Conservation (phyloP, 2,329 filamentous ascomycete species). For the Triangularia setosa region DNA sequence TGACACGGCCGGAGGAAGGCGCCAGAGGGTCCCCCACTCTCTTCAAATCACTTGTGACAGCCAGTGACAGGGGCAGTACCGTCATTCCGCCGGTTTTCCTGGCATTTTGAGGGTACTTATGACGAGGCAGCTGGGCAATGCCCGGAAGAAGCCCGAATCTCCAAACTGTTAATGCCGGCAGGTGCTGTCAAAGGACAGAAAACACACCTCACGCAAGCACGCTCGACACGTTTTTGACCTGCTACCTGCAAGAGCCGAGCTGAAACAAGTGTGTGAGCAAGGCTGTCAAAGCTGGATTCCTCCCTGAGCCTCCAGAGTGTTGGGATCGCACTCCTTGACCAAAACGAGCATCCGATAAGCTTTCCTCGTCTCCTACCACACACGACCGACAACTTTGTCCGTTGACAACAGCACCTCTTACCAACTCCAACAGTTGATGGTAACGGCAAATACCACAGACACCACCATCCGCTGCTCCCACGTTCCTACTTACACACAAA, state of each 20-base stretch:
- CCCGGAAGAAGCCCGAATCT: too few species aligned
- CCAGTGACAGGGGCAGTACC: neutral
- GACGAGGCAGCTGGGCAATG: neutral
- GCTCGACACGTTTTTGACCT: neutral
- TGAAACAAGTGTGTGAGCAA: neutral
- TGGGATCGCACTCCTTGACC: neutral
- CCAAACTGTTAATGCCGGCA: neutral
- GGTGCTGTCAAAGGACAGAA: neutral
- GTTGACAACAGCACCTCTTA: neutral
- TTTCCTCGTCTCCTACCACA: neutral
- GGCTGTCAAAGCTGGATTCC: neutral
- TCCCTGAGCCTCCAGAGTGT: neutral
- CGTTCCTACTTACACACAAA: neutral
- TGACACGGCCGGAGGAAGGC: neutral
- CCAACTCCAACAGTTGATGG: too few species aligned
- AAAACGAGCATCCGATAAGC: neutral
- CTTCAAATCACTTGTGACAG: neutral
- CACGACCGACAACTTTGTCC: neutral
- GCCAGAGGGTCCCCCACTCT: neutral
- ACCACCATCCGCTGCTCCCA: too few species aligned
- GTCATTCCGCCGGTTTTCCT: neutral
- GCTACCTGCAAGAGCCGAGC: neutral
- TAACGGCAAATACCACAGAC: too few species aligned
- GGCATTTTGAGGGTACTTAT: neutral
- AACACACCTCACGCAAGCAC: neutral